Base-by-base conservation (phyloP, 2,329 filamentous ascomycete genomes). In the Fusarium sp. region DNA sequence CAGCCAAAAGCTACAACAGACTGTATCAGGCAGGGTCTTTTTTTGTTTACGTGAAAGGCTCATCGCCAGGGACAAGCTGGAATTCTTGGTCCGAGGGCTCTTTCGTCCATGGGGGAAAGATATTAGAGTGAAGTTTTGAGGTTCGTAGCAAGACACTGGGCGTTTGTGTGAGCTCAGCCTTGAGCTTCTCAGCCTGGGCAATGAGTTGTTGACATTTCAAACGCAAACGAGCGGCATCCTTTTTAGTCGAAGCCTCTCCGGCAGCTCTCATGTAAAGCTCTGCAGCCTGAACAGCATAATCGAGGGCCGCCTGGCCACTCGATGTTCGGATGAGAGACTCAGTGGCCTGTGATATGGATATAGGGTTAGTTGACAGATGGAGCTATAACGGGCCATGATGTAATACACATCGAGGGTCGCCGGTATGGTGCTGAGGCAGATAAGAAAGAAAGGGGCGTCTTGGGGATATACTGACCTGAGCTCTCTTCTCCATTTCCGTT, bases 71-170 rank as follows among this genome's bases (percentile, higher is more conserved):
- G 10, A 79, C 73, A 33, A 86, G 80, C 37, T 85, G 80, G 74
- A 98, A 97, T 35, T 92, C 89, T 9, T 86, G 80, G 1, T 87
- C 80, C 7, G 81, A 79, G 2, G 93, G 92, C 33, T 90, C 84
- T 5, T 81, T 82, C n/a, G 88, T 88, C 96, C 96, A 99, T 1
- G 93, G 94, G 16, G 93, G 94, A 74, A 97, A 98, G 25, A 92
- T 86, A 77, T 91, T 92, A 2, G 92, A 94, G 78, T 97, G 94
- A 25, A 99, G 86, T 61, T 90, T 92, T 9, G 95, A 96, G 7
- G 92, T 90, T 77, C 91, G 90, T 4, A 93, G 84, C 14, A 98
- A 82, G 56, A 98, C 90, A 37, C 39, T 54, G 23, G 65, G 66
- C 5, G 59, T 69, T 35, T 64, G 65, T 11, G 44, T 66, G 44